Conservation (phyloP, 768 basidiomycete species). For the Postia placenta region DNA sequence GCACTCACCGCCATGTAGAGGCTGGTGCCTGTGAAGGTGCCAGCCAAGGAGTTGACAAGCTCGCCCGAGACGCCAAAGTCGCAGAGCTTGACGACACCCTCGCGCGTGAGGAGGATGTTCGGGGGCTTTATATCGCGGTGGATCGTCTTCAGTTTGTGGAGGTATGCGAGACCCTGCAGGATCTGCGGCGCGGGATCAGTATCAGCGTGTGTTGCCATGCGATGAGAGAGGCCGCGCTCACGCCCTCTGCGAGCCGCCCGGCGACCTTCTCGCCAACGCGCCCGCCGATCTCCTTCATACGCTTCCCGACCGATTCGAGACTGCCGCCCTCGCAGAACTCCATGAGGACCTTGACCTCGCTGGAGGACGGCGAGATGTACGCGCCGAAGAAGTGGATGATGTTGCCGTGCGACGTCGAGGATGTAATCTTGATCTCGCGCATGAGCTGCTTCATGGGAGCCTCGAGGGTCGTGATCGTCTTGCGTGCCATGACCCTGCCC, state of each 20-base stretch:
- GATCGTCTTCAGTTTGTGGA: conserved; percentile 88
- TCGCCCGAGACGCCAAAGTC: conserved; percentile 99
- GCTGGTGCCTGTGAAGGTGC: conserved; percentile 96
- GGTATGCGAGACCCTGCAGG: conserved; percentile 87
- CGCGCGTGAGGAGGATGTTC: conserved; percentile 83
- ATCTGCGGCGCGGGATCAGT: conserved; percentile 38
- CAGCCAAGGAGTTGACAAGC: conserved; percentile 84
- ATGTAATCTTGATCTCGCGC: conserved; percentile 88
- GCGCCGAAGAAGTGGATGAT: conserved; percentile 92
- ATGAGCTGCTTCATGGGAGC: conserved; percentile 90
- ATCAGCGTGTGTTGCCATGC: conserved; percentile 8
- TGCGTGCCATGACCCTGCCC: conserved; percentile 82
- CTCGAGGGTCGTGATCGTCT: conserved; percentile 87
- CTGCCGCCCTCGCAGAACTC: conserved; percentile 86
- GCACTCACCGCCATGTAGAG: conserved; percentile 95
- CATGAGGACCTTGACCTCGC: conserved; percentile 95
- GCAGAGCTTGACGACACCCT: conserved; percentile 86
- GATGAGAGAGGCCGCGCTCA: conserved; percentile 31
- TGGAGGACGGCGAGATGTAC: conserved; percentile 79
- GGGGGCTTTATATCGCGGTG: conserved; percentile 96
- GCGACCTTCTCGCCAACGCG: conserved; percentile 85
- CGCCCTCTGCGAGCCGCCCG: conserved; percentile 90
- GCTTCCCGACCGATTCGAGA: conserved; percentile 82
- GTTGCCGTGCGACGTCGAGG: conserved; percentile 76
- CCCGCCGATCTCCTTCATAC: conserved; percentile 71